phyloP scores from a whole-genome alignment of 306 rosid genomes.

The Quercus cerris region DNA sequence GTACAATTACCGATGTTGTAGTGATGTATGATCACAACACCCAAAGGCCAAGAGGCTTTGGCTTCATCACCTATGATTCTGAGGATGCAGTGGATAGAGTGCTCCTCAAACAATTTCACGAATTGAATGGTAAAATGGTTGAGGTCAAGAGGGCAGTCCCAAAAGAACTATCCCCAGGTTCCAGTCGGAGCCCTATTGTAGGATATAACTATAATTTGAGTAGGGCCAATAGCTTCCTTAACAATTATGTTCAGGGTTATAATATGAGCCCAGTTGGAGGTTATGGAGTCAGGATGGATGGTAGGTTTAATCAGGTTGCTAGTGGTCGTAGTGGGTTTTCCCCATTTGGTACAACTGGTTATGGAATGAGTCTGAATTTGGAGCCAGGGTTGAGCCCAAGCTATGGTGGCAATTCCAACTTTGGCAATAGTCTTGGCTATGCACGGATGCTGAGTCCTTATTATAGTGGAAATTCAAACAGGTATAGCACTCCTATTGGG shows the following conservation, averaged over 20 bases:
- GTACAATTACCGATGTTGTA: conserved; percentile 78
- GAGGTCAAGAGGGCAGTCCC: conserved; percentile 98
- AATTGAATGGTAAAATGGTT: conserved; percentile 89
- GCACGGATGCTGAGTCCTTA: conserved; percentile 70
- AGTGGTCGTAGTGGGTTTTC: conserved; percentile 70
- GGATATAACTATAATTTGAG: conserved; percentile 68
- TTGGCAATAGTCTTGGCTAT: conserved; percentile 69
- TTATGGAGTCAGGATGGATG: conserved; percentile 79
- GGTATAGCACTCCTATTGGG: conserved; percentile 75
- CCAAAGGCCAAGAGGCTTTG: conserved; percentile 94
- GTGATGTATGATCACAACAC: conserved; percentile 98
- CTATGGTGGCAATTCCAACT: conserved; percentile 63
- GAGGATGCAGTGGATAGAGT: conserved; percentile 91
- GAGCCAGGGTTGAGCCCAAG: conserved; percentile 73
- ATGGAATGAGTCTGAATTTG: conserved; percentile 77
- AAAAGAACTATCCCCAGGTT: conserved; percentile 80
- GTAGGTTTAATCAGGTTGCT: conserved; percentile 75
- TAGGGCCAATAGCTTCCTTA: conserved; percentile 63
- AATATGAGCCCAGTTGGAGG: conserved; percentile 82
- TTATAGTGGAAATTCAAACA: conserved; percentile 59
- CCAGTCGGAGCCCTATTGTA: conserved; percentile 63
- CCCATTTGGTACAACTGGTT: conserved; percentile 62
- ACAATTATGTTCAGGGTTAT: conserved; percentile 71
- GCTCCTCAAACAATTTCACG: conserved; percentile 80
- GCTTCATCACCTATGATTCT: conserved; percentile 89